phyloP scores from a whole-genome alignment of 2,329 filamentous ascomycete genomes.

The Colletotrichum cuscutae region DNA sequence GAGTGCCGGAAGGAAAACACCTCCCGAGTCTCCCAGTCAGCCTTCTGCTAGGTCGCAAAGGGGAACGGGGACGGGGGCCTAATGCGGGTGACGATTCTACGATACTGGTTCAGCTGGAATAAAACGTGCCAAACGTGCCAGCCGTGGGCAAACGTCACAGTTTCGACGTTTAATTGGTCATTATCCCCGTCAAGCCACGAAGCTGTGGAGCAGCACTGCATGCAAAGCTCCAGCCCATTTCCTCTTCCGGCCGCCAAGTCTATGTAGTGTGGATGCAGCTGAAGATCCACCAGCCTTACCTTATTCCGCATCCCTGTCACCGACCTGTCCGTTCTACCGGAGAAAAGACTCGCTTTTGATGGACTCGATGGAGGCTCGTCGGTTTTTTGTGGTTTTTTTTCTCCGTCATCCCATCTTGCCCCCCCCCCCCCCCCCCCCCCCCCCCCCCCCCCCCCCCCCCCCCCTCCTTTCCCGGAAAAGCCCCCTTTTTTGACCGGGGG shows the following conservation, averaged over 20 bases:
- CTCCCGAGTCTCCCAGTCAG: slow-evolving; percentile 20
- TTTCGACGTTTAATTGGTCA: slow-evolving; percentile 21
- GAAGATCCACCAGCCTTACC: slow-evolving; percentile 33
- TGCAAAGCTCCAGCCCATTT: slow-evolving; percentile 30
- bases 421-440: neutral
- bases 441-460: slow-evolving; percentile 5
- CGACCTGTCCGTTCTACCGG: neutral
- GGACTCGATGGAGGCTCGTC: neutral
- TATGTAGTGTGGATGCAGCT: slow-evolving; percentile 27
- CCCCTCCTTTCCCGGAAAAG: too few relatives aligned
- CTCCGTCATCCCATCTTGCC: slow-evolving; percentile 9
- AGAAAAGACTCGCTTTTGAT: neutral
- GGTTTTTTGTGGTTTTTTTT: neutral
- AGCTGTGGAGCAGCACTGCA: slow-evolving; percentile 24
- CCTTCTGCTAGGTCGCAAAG: slow-evolving; percentile 32
- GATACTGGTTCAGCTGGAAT: slow-evolving; percentile 28
- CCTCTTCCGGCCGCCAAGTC: slow-evolving; percentile 31
- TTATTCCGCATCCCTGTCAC: slow-evolving; percentile 29
- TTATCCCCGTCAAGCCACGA: slow-evolving; percentile 11
- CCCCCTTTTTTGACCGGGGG: too few relatives aligned
- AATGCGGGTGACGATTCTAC: slow-evolving; percentile 27
- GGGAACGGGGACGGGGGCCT: slow-evolving; percentile 14
- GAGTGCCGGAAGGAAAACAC: neutral
- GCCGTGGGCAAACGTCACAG: neutral
- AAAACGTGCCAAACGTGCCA: slow-evolving; percentile 26